phyloP scores from a whole-genome alignment of 2,329 filamentous ascomycete genomes.

The Zasmidium citrigriseum region DNA sequence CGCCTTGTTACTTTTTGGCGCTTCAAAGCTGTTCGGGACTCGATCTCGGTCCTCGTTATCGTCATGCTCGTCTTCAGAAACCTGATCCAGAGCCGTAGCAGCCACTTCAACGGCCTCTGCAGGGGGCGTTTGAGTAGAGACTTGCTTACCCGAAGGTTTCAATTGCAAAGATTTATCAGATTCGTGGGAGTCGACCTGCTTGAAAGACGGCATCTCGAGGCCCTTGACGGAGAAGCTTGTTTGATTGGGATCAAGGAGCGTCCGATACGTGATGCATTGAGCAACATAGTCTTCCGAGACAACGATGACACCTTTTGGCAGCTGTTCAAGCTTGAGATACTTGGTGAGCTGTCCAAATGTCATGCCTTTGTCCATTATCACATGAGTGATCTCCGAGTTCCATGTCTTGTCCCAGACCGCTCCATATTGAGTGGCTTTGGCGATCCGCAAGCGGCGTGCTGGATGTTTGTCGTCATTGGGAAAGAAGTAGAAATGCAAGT shows the following conservation, averaged over 20 bases:
- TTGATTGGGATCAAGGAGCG: conserved; percentile 55
- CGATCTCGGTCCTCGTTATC: conserved; percentile 5
- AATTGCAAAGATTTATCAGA: conserved; percentile 48
- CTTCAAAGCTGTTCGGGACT: conserved; percentile 11
- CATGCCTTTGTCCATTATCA: conserved; percentile 74
- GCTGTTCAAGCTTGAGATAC: conserved; percentile 51
- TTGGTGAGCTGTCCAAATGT: conserved; percentile 64
- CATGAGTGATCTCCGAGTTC: conserved; percentile 65
- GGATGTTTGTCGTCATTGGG: conserved; percentile 75
- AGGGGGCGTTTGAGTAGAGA: conserved; percentile 42
- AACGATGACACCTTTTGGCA: conserved; percentile 56
- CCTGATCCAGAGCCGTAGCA: not conserved
- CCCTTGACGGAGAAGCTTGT: conserved; percentile 57
- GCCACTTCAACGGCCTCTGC: conserved; percentile 36
- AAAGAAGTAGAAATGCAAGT: conserved; percentile 61
- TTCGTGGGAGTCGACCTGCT: conserved; percentile 15
- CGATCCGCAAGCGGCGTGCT: conserved; percentile 69
- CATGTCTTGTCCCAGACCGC: conserved; percentile 68
- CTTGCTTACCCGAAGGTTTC: conserved; percentile 49
- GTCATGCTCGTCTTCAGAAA: not conserved
- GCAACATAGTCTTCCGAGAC: conserved; percentile 48
- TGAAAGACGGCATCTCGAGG: conserved; percentile 1
- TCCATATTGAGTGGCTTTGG: conserved; percentile 73
- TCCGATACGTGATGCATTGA: conserved; percentile 44
- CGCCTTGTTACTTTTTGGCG: conserved; percentile 48